Percentiles rank a stretch among this genome's conserved stretches.
These are phyloP conservation scores for Thielaviopsis musarum DNA, from an alignment of 2,329 filamentous ascomycete species.

Conservation along the genomic window DNA sequence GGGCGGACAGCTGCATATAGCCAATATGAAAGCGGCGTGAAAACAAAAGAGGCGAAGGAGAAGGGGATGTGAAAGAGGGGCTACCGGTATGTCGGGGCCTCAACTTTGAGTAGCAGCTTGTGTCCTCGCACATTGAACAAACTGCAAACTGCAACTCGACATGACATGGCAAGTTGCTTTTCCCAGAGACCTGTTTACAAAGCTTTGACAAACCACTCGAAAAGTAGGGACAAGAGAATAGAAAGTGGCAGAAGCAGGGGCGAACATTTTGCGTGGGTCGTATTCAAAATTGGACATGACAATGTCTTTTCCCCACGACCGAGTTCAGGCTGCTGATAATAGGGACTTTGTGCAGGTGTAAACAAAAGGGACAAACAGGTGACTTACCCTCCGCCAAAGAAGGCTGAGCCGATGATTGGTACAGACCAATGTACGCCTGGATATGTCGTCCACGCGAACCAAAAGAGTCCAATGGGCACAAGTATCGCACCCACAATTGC, in stretches of 20 bases:
- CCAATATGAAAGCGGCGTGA: neutral
- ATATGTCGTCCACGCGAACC: slow-evolving; percentile 77
- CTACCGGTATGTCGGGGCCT: neutral
- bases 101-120: neutral
- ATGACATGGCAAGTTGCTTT: neutral
- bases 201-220: neutral
- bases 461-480: slow-evolving; percentile 68
- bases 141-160: neutral
- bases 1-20: neutral
- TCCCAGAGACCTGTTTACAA: neutral
- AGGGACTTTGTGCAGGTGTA: neutral
- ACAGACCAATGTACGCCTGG: slow-evolving; percentile 58
- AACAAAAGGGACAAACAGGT: neutral
- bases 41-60: neutral
- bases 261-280: neutral
- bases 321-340: neutral
- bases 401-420: slow-evolving; percentile 52
- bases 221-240: neutral
- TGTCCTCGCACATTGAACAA: neutral
- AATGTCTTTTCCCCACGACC: neutral
- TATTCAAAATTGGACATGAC: neutral
- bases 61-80: neutral
- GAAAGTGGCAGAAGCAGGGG: neutral
- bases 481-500: slow-evolving; percentile 58
- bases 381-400: slow-evolving; percentile 56